Base-by-base conservation (phyloP, 805 yeast genomes). In the Pichia paraexigua region DNA sequence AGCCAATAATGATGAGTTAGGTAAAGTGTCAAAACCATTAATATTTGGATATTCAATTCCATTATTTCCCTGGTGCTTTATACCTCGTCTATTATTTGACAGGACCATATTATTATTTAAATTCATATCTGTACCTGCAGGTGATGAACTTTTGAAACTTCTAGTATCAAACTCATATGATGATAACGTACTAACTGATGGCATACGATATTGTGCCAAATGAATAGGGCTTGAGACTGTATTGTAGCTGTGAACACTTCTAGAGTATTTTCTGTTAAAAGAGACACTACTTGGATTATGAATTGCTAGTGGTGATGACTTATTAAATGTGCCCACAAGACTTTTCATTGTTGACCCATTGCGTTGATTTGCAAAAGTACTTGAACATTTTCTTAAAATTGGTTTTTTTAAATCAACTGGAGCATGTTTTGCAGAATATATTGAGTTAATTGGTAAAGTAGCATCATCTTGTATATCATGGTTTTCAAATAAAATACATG, bases 401-500 rank as follows among this genome's bases (percentile, higher is more conserved):
- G 49, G 30, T 39, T 40, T 48, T 18, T 35, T 48, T 3, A 12
- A 17, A 7, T 42, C 47, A 2, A 35, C 10, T 22, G 30, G 39
- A n/a, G 43, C n/a, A 28, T 47, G 53, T 2, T 57, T 55, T 1
- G 55, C 28, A 20, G 50, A 40, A 56, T 76, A 73, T 4, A 80
- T 78, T 8, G 80, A 72, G 58, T 75, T 74, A 48, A 77, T 66
- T 0, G 82, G 78, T 12, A 75, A 62, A 47, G 66, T 67, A 5
- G 62, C 56, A 46, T 60, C 55, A 11, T 62, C 51, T 18, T 55
- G 55, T 48, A 60, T 60, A 18, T 53, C 57, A 15, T 59, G 44
- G 58, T 73, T 76, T 60, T 73, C 86, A 60, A 71, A 74, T 51
- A 87, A 67, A 5, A 88, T 74, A 66, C 96, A 87, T 4, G 92